Conservation (phyloP, 331 rosid species). For the Pyrus hybrid region DNA sequence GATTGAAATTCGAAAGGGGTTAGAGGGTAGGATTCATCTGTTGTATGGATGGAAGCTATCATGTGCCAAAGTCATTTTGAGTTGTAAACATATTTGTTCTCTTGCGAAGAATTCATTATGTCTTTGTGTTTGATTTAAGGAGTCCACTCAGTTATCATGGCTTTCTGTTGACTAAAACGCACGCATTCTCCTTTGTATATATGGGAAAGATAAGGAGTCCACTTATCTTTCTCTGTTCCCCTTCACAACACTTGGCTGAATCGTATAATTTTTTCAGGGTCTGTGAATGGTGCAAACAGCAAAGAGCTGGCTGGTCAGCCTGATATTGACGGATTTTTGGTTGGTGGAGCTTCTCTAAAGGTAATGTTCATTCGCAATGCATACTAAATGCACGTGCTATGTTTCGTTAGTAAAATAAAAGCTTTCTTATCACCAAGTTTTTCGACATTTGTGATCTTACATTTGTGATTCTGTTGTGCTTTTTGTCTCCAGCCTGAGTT, state of each 20-base stretch:
- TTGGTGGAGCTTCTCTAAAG: no score
- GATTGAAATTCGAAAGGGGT: not conserved
- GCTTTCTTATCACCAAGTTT: not conserved
- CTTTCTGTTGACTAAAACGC: not conserved
- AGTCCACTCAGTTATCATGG: not conserved
- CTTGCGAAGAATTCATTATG: not conserved
- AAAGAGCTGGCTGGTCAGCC: conserved; percentile 35
- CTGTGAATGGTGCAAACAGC: conserved; percentile 37
- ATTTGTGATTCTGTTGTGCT: not conserved
- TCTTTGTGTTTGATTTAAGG: not conserved
- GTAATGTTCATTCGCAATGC: not conserved
- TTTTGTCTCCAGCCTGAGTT: conserved; percentile 31
- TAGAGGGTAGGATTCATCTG: not conserved
- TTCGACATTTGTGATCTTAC: no score
- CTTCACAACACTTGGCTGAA: not conserved
- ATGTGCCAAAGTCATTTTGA: not conserved
- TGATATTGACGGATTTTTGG: conserved; percentile 39
- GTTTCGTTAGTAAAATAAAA: not conserved
- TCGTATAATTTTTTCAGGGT: conserved; percentile 19
- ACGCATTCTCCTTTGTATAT: not conserved
- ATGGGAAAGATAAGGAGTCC: not conserved
- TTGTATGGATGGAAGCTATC: not conserved
- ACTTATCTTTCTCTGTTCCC: not conserved
- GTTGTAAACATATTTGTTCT: not conserved
- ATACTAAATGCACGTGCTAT: no score